phyloP scores from a whole-genome alignment of 192 early-diverging fungal species.

The Haplosporangium gracile region DNA sequence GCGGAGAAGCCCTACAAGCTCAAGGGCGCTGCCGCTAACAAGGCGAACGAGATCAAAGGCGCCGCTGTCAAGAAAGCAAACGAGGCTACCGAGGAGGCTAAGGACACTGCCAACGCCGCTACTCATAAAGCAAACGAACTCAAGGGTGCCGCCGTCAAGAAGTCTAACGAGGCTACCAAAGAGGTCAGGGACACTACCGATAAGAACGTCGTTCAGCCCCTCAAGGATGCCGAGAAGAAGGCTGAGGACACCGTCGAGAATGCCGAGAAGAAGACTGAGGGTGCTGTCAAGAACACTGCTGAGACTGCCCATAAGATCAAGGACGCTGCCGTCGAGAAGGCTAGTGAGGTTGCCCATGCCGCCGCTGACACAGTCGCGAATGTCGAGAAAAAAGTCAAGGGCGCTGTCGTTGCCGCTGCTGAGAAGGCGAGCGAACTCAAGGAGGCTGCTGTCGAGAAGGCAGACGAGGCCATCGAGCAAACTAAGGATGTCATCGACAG shows the following conservation, averaged over 20 bases:
- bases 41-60: neutral
- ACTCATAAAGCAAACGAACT: neutral
- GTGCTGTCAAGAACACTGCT: neutral
- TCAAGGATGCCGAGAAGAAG: neutral
- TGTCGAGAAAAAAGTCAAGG: neutral
- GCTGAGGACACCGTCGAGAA: neutral
- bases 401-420: neutral
- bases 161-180: neutral
- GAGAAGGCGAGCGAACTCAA: neutral
- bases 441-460: neutral
- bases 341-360: neutral
- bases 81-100: neutral
- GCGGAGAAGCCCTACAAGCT: neutral
- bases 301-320: neutral
- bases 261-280: neutral
- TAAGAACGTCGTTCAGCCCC: neutral
- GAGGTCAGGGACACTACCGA: neutral
- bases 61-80: neutral
- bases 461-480: neutral
- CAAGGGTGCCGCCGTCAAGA: neutral
- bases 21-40: neutral
- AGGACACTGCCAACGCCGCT: neutral
- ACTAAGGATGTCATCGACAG: constrained; percentile 9
- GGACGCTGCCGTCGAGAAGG: neutral
- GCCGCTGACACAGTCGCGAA: neutral